These are phyloP conservation scores for Cardiospermum halicacabum DNA, from an alignment of 345 rosid genomes.

Conservation along the genomic window DNA sequence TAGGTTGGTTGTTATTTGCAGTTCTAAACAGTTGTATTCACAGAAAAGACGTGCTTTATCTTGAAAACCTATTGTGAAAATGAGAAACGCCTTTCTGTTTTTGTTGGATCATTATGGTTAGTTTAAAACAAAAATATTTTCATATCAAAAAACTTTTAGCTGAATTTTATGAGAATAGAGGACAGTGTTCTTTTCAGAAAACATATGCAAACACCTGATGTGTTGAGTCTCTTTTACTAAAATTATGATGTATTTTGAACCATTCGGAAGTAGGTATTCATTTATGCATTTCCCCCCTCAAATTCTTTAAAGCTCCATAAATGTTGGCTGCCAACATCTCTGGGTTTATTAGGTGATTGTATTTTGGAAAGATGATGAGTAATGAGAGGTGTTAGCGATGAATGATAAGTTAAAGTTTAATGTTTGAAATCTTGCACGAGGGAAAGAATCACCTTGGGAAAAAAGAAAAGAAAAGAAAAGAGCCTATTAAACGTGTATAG, in stretches of 20 bases:
- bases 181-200: no score
- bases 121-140: no score
- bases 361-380: not conserved
- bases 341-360: not conserved
- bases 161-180: no score
- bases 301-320: not conserved
- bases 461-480: no score
- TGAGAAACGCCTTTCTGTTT: no score
- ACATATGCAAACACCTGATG: not conserved
- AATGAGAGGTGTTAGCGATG: not conserved
- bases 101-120: no score
- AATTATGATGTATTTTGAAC: not conserved
- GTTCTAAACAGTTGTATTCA: no score
- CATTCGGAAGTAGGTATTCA: not conserved
- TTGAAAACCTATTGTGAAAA: no score
- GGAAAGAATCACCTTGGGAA: not conserved
- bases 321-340: not conserved
- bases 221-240: not conserved
- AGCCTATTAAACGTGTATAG: no score
- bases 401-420: not conserved
- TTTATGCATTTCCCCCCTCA: not conserved
- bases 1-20: no score
- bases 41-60: no score
- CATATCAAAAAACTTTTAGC: no score
- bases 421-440: not conserved